Base-by-base conservation (phyloP, 2,329 filamentous ascomycete species). In the Fusarium penzigii region DNA sequence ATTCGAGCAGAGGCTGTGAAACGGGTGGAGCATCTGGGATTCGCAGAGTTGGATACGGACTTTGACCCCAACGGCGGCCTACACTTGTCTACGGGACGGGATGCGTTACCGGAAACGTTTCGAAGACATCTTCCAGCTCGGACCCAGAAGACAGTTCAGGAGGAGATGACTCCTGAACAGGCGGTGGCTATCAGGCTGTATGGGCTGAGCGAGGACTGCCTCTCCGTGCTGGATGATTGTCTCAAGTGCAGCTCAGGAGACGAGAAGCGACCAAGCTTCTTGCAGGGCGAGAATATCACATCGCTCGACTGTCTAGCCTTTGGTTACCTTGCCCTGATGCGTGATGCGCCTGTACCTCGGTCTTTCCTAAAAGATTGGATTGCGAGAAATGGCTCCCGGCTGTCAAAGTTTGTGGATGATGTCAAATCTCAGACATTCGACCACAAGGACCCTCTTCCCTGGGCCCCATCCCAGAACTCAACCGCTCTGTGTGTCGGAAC, bases 241-340 rank as follows among this genome's bases (percentile, higher is more conserved):
- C 51, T 76, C 39, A 53, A 61, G 1, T 43, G 45, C 6, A 51
- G 51, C 1, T 54, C 61, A 6, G 58, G 29, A 5, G 51, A 63
- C n/a, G 57, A 63, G 17, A 57, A 60, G 42, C 20, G 45, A 3
- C 47, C 73, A n/a, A 57, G 65, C 25, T 74, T 75, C 56, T 70
- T 74, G 44, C 38, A 55, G 2, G 49, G 52, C 1, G 53, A 55
- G 0, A 42, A 53, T 13, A 42, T 68, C 5, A 69, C 71, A 0
- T 71, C 61, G 17, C 56, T 95, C 20, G 92, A 97, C 70, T 96
- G 90, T 67, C 70, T 97, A 43, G 86, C 85, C 0, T 83, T 90
- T 63, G 94, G 87, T 11, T 96, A 95, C 68, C 75, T 97, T 36
- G 80, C 84, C 2, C 73, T 97, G 45, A 88, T 94, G 76, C 75